Evolutionary conservation across 1,284 basidiomycete genomes (phyloP).

Genomic region (Trichosporon asahii): DNA sequence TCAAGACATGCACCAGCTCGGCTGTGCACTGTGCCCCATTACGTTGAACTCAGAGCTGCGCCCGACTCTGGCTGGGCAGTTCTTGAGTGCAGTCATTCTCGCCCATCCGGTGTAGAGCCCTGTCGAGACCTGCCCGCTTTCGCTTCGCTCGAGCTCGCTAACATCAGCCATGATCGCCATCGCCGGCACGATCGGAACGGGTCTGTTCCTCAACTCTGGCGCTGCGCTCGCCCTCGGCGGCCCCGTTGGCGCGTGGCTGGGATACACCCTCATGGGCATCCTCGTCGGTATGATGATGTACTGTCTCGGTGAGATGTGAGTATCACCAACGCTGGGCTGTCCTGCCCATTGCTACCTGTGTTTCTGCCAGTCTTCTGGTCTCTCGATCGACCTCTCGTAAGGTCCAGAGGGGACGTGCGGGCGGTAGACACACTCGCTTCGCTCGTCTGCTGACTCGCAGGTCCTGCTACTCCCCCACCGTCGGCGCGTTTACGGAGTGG

Average conservation of each 20-base stretch:
- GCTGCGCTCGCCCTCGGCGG: slow-evolving; percentile 37
- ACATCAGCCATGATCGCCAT: slow-evolving; percentile 47
- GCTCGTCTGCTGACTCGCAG: neutral
- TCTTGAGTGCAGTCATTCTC: too few species aligned
- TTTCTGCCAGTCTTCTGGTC: too few species aligned
- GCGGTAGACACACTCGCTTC: too few species aligned
- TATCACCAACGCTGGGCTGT: neutral
- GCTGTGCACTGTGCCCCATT: too few species aligned
- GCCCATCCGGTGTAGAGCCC: too few species aligned
- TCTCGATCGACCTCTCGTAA: too few species aligned
- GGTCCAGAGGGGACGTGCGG: too few species aligned
- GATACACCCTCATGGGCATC: slow-evolving; percentile 24
- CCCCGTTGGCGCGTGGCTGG: slow-evolving; percentile 48
- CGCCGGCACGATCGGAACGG: slow-evolving; percentile 50
- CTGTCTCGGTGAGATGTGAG: slow-evolving; percentile 20
- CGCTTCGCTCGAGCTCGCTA: neutral
- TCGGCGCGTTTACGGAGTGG: slow-evolving; percentile 25
- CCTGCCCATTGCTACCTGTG: neutral
- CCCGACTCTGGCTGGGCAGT: too few species aligned
- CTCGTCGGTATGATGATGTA: slow-evolving; percentile 22
- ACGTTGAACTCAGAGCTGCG: too few species aligned
- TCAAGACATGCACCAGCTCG: too few species aligned
- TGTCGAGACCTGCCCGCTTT: too few species aligned
- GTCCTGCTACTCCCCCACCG: slow-evolving; percentile 25
- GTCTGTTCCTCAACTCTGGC: slow-evolving; percentile 12